Evolutionary conservation across 192 early-diverging fungal genomes (phyloP).

Genomic region (Backusella liffmaniae): DNA sequence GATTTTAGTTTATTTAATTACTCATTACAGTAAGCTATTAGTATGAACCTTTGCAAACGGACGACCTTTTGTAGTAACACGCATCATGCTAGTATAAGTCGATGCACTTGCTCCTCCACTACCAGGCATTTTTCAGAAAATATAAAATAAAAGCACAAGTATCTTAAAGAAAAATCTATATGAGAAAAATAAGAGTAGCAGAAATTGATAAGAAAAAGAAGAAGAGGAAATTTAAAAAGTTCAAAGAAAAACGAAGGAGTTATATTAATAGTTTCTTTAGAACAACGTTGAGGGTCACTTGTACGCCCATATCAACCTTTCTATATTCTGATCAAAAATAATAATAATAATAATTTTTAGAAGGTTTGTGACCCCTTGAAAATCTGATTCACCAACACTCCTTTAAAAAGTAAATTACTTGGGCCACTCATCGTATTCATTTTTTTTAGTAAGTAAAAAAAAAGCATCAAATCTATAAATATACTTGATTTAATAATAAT

Average conservation of each 20-base stretch:
- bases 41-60: slow-evolving; percentile 53
- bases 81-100: slow-evolving; percentile 45
- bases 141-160: neutral
- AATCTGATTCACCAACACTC: neutral
- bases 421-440: neutral
- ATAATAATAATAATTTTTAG: neutral
- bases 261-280: neutral
- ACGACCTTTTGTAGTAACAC: slow-evolving; percentile 49
- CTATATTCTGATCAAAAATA: slow-evolving; percentile 1
- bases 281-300: slow-evolving; percentile 9
- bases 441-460: neutral
- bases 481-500: neutral
- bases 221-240: neutral
- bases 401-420: neutral
- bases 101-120: slow-evolving; percentile 2
- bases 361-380: neutral
- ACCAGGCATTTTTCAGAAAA: neutral
- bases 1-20: neutral
- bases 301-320: neutral
- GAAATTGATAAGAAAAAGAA: neutral
- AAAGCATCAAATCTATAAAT: neutral
- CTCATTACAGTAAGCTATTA: neutral
- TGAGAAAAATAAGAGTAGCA: neutral
- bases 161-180: neutral
- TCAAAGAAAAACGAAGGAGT: neutral